Base-by-base conservation (phyloP, 495 filamentous ascomycete species). In the Lophium mytilinum region DNA sequence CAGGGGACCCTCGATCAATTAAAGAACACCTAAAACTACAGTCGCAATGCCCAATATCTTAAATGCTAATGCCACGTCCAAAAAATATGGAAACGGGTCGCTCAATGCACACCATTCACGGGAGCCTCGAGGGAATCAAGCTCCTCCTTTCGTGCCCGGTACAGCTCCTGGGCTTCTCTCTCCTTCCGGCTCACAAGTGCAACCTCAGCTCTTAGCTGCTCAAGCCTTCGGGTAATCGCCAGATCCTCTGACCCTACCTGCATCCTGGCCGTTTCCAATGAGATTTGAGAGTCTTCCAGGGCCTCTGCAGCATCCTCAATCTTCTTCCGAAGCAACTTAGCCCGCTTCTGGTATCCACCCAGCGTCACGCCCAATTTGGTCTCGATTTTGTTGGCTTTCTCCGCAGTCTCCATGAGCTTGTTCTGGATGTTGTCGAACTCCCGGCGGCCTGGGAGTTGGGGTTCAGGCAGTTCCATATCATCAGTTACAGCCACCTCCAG, bases 361-460 rank as follows among this genome's bases (percentile, higher is more conserved):
- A 91, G 82, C 60, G 92, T 83, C 46, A 94, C 72, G 7, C 79
- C 78, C n/a, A 98, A 81, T 73, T 96, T 96, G 76, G 95, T 95
- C 70, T 98, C 91, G 10, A 90, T 73, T 68, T 90, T 93, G 63
- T 88, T 89, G 47, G 85, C 87, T 50, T 82, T 79, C 56, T 89
- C 83, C 5, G 92, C 92, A 0, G 83, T 83, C 4, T 76, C 77
- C 53, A 84, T 76, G 47, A 95, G 81, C 9, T 78, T 75, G 35
- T 86, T 79, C 67, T 94, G 83, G 8, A 89, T 77, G 18, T 80
- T 79, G 37, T 87, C 80, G 58, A 88, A 87, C 47, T 87, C 85
- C 21, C 77, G 82, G 63, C 95, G 95, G 42, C 80, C 85, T 24
- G 80, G 83, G 1, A 96, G 76, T 1, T 91, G 90, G 0, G 90